Conservation (phyloP, 2,329 filamentous ascomycete genomes). For the Chaetomium sp. region DNA sequence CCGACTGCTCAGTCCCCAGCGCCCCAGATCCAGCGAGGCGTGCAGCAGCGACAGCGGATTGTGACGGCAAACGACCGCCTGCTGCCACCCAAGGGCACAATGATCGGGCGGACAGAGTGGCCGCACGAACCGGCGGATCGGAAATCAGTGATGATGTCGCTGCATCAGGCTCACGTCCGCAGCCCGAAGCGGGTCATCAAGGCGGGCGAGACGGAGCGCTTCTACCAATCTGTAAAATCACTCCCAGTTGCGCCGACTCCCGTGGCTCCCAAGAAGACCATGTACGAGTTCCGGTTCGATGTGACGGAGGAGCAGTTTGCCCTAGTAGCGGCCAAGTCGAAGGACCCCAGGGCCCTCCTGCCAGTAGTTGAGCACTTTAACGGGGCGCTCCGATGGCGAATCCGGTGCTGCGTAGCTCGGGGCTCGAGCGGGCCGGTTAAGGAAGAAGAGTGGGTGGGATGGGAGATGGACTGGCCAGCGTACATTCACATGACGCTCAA, state of each 20-base stretch:
- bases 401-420: conserved; percentile 61
- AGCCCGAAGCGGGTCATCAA: conserved; percentile 51
- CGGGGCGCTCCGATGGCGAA: conserved; percentile 63
- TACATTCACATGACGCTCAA: conserved; percentile 73
- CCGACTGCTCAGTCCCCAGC: neutral
- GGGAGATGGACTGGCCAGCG: conserved; percentile 71
- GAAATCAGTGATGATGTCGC: conserved; percentile 46
- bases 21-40: conserved; percentile 12
- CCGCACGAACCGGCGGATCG: conserved; percentile 47
- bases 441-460: conserved; percentile 61
- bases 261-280: conserved; percentile 40
- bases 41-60: conserved; percentile 3
- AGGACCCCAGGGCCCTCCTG: conserved; percentile 37
- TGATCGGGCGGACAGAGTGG: conserved; percentile 42
- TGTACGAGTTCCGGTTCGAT: conserved; percentile 52
- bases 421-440: conserved; percentile 36
- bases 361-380: conserved; percentile 47
- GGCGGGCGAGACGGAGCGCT: conserved; percentile 37
- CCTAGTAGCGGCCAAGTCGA: conserved; percentile 38
- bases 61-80: conserved; percentile 11
- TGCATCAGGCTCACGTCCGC: conserved; percentile 52
- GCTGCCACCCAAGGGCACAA: conserved; percentile 33
- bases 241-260: conserved; percentile 52
- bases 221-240: conserved; percentile 61
- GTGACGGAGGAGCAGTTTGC: conserved; percentile 31